Base-by-base conservation (phyloP, 192 early-diverging fungal genomes). In the Podila minutissima region DNA sequence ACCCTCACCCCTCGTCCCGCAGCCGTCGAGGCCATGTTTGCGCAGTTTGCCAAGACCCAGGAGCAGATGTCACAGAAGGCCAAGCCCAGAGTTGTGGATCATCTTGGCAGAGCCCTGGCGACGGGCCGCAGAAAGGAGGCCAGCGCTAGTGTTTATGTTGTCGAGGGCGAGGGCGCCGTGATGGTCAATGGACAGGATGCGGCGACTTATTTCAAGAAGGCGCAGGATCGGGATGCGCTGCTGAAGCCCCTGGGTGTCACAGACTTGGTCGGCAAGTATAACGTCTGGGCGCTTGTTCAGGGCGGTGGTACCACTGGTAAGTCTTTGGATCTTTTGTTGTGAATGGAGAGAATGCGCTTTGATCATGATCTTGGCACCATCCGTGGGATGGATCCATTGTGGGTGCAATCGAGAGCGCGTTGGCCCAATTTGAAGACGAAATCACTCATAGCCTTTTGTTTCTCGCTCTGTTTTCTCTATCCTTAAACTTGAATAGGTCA, bases 91-190 rank as follows among this genome's bases (percentile, higher is more conserved):
- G 83, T 83, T 4, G 75, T 91, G 29, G 95, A 97, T 74, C 84
- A 91, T 37, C 69, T 89, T 61, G 94, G 95, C 9, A 85, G 95
- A 46, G 89, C 92, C 29, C 91, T 89, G 81, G 92, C 94, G 0
- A 83, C 85, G 24, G 97, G 93, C 5, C 88, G 91, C 41, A 91
- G 96, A 68, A 98, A 98, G 88, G 89, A 92, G 63, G 91, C 96
- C 2, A 83, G 72, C 8, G 95, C 95, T 7, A 88, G 88, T 50
- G 92, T 88, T 32, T 97, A 89, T 90, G 65, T 96, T 1, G 90
- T 95, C 1, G 81, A 86, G 63, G 93, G 92, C 0, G 87, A 88
- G 28, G 93, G 93, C 59, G 77, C 90, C 55, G 79, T 93, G 4
- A 71, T 92, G 64, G 87, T 98, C 66, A 98, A 98, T 69, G 95